Evolutionary conservation across 352 stramenopile species (phyloP).

Genomic region (Phytopythium montanum): DNA sequence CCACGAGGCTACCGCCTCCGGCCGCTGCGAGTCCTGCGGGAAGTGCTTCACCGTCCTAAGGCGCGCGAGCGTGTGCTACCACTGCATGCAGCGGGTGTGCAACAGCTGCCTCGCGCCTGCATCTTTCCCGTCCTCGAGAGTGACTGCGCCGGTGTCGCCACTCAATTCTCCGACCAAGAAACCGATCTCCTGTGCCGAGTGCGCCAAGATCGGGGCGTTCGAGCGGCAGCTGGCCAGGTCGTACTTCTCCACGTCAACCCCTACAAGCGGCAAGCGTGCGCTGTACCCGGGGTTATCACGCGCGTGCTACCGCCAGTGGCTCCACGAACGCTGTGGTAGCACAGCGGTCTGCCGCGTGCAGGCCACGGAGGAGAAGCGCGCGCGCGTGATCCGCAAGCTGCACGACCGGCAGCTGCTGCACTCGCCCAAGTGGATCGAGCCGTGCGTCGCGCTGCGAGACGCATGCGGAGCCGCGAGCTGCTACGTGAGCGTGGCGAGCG

Average conservation of each 20-base stretch:
- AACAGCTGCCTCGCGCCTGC: neutral
- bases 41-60: slow-evolving; percentile 4
- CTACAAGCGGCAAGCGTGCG: slow-evolving; percentile 12
- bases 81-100: slow-evolving; percentile 7
- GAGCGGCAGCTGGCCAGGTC: slow-evolving; percentile 14
- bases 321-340: slow-evolving; percentile 9
- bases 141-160: neutral
- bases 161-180: slow-evolving; percentile 1
- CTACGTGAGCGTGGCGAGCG: slow-evolving; percentile 17
- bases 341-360: slow-evolving; percentile 1
- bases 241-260: slow-evolving; percentile 15
- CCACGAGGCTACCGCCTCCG: neutral
- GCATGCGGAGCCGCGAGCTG: slow-evolving; percentile 7
- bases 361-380: slow-evolving; percentile 13
- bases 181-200: slow-evolving; percentile 10
- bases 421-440: slow-evolving; percentile 15
- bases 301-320: slow-evolving; percentile 22
- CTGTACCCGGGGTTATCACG: slow-evolving; percentile 11
- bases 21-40: slow-evolving; percentile 7
- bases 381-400: slow-evolving; percentile 13
- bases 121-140: neutral
- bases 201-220: slow-evolving; percentile 13
- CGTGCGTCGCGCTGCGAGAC: slow-evolving; percentile 8
- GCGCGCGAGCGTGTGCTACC: slow-evolving; percentile 1
- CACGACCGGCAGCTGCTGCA: slow-evolving; percentile 23